Evolutionary conservation across 805 yeast genomes (phyloP).

Genomic region (Teunomyces kruisii): DNA sequence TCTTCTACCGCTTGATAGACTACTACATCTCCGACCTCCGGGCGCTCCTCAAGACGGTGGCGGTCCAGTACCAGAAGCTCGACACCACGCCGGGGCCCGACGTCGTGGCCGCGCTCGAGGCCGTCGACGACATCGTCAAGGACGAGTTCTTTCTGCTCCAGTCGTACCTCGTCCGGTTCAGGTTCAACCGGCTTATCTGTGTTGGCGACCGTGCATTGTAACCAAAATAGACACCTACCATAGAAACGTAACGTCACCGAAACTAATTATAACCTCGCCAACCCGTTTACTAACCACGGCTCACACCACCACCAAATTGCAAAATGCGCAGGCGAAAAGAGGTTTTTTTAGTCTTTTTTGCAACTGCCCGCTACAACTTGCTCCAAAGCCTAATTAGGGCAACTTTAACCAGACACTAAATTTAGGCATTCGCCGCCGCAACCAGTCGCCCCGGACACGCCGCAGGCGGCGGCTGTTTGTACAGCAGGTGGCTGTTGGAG

Average conservation of each 20-base stretch:
- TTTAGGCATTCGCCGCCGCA: too few relatives aligned
- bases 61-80: constrained; percentile 1
- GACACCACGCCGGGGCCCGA: not conserved
- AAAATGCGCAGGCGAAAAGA: not conserved
- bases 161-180: not conserved
- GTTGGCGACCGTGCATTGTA: not conserved
- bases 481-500: too few relatives aligned
- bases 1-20: not conserved
- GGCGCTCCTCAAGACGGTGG: not conserved
- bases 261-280: too few relatives aligned
- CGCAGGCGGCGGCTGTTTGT: too few relatives aligned
- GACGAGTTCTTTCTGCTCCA: constrained; percentile 1
- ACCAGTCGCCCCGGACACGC: too few relatives aligned
- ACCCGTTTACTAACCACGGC: too few relatives aligned
- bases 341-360: constrained; percentile 1
- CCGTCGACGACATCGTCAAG: not conserved
- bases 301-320: not conserved
- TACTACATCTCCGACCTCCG: not conserved
- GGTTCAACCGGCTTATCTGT: not conserved
- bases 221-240: too few relatives aligned
- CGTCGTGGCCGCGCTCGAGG: not conserved
- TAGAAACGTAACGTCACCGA: too few relatives aligned
- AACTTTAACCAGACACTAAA: not conserved
- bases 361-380: constrained; percentile 4
- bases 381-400: not conserved